Conservation (phyloP, 1,284 basidiomycete genomes). For the Microbotryum intermedium region DNA sequence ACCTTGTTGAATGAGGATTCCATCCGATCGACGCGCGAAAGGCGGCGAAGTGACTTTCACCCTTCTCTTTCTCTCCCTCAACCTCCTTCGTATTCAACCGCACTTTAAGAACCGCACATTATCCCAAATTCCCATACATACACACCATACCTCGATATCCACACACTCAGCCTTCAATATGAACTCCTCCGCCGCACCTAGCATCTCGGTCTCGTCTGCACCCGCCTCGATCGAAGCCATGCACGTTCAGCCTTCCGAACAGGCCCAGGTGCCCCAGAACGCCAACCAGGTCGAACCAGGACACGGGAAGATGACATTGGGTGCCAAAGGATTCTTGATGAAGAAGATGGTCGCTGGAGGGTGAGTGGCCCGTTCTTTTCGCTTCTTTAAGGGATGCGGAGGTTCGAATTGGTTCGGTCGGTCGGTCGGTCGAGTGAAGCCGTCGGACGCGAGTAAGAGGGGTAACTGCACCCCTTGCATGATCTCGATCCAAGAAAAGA, state of each 20-base stretch:
- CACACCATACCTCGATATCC: not conserved
- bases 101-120: not conserved
- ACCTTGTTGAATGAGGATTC: too few relatives aligned
- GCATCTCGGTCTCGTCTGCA: not conserved
- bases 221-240: conserved; percentile 13
- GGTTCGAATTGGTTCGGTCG: too few relatives aligned
- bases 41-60: not conserved
- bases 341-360: conserved; percentile 29
- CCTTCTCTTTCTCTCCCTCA: conserved; percentile 2
- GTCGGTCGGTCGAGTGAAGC: not conserved
- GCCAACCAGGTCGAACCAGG: conserved; percentile 12
- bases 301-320: conserved; percentile 17
- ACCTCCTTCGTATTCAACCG: not conserved
- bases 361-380: conserved; percentile 4
- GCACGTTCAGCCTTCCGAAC: conserved; percentile 9
- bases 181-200: conserved; percentile 6
- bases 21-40: too few relatives aligned
- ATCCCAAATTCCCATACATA: not conserved
- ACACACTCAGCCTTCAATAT: not conserved
- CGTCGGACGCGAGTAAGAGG: too few relatives aligned
- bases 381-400: not conserved
- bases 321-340: conserved; percentile 26
- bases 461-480: not conserved
- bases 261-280: conserved; percentile 19
- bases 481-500: too few relatives aligned